Evolutionary conservation across 768 basidiomycete genomes (phyloP).

Genomic region (Rhizopogon vulgaris): DNA sequence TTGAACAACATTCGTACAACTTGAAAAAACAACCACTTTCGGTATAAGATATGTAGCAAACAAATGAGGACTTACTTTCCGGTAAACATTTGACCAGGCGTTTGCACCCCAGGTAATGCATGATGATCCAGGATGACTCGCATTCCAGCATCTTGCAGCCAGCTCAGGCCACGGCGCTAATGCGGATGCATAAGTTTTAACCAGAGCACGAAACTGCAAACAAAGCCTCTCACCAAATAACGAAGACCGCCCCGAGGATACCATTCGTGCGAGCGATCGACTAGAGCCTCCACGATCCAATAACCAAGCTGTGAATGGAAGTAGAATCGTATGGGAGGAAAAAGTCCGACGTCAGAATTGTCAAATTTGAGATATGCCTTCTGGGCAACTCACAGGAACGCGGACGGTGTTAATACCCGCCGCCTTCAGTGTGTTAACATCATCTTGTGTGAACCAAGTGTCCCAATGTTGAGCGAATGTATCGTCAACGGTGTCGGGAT

Average conservation of each 20-base stretch:
- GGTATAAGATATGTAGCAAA: neutral
- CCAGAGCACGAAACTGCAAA: neutral
- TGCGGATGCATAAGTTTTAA: neutral
- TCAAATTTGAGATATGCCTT: neutral
- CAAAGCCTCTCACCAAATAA: constrained; percentile 44
- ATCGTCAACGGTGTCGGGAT: constrained; percentile 50
- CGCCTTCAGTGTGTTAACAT: constrained; percentile 48
- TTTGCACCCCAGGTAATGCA: constrained; percentile 65
- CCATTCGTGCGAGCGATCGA: constrained; percentile 52
- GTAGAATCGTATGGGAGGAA: neutral
- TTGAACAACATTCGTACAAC: constrained; percentile 61
- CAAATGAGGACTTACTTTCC: constrained; percentile 42
- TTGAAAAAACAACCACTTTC: constrained; percentile 18
- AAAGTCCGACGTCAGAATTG: neutral
- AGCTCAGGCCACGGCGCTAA: constrained; percentile 57
- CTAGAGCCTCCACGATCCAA: constrained; percentile 74
- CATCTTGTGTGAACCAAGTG: constrained; percentile 64
- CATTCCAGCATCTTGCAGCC: constrained; percentile 59
- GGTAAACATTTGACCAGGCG: constrained; percentile 56
- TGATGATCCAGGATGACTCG: constrained; percentile 65
- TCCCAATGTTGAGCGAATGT: constrained; percentile 63
- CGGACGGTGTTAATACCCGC: constrained; percentile 72
- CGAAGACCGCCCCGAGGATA: constrained; percentile 66
- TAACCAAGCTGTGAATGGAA: constrained; percentile 56
- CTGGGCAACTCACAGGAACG: constrained; percentile 50